phyloP scores from a whole-genome alignment of 371 early-diverging fungal genomes.

The Mucor sp. region DNA sequence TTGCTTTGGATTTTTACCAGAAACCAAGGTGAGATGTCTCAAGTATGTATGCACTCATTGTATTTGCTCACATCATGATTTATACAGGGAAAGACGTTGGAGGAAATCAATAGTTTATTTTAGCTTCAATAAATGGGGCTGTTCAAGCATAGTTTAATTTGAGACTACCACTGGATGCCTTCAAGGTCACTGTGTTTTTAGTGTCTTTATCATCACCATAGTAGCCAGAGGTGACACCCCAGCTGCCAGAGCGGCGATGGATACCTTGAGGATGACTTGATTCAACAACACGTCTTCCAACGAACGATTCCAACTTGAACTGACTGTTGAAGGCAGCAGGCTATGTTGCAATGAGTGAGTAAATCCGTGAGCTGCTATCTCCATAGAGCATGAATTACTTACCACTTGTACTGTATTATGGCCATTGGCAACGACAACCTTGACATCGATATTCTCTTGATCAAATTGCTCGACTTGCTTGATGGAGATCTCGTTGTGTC shows the following conservation, averaged over 20 bases:
- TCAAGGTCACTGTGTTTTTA: slow-evolving; percentile 3
- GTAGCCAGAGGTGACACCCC: slow-evolving; percentile 2
- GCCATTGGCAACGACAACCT: slow-evolving; percentile 2
- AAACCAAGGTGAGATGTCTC: slow-evolving; percentile 30
- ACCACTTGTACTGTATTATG: slow-evolving; percentile 5
- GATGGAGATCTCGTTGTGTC: not conserved
- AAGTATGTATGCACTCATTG: not conserved
- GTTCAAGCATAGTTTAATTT: slow-evolving; percentile 3
- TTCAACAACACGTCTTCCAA: slow-evolving; percentile 4
- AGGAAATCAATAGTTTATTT: slow-evolving; percentile 34
- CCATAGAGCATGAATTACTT: not conserved
- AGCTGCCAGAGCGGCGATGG: not conserved
- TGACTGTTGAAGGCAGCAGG: slow-evolving; percentile 9
- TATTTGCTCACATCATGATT: not conserved
- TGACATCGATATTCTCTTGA: not conserved
- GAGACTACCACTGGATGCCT: not conserved
- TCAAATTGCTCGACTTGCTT: slow-evolving; percentile 1
- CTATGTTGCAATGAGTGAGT: not conserved
- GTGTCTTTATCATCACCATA: slow-evolving; percentile 6
- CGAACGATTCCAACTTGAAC: not conserved
- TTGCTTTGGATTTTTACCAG: slow-evolving; percentile 26
- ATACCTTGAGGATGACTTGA: slow-evolving; percentile 3
- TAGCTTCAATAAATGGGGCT: not conserved
- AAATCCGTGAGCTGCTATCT: too few relatives aligned
- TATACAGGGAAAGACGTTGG: slow-evolving; percentile 27